These are phyloP conservation scores for Castanea sativa DNA, from an alignment of 306 rosid species.

Conservation along the genomic window DNA sequence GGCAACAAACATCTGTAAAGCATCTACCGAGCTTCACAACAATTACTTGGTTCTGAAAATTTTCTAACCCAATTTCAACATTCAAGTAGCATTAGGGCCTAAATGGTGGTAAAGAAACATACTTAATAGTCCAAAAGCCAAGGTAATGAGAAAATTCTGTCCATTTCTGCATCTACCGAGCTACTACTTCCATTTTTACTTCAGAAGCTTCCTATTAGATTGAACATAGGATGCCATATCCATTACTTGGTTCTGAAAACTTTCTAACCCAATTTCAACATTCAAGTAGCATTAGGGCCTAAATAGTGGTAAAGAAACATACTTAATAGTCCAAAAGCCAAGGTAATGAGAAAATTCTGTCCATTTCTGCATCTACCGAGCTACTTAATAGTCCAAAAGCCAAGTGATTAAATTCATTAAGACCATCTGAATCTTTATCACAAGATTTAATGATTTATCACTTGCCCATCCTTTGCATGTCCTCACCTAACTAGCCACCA, in stretches of 20 bases:
- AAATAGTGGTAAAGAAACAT: too few relatives aligned
- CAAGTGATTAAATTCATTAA: not conserved
- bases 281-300: too few relatives aligned
- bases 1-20: not conserved
- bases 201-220: not conserved
- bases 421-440: not conserved
- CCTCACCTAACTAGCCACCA: not conserved
- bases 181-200: not conserved
- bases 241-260: not conserved
- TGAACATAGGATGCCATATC: not conserved
- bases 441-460: not conserved
- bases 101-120: not conserved
- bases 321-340: too few relatives aligned
- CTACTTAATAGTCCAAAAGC: too few relatives aligned
- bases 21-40: not conserved
- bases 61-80: not conserved
- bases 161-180: not conserved
- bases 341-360: not conserved
- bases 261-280: too few relatives aligned
- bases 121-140: slow-evolving; percentile 1
- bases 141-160: not conserved
- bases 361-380: not conserved
- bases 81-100: not conserved
- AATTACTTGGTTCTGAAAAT: not conserved
- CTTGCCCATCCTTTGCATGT: not conserved